Evolutionary conservation across 2,329 filamentous ascomycete species (phyloP).

Genomic region (Sphaerostilbella broomeana): DNA sequence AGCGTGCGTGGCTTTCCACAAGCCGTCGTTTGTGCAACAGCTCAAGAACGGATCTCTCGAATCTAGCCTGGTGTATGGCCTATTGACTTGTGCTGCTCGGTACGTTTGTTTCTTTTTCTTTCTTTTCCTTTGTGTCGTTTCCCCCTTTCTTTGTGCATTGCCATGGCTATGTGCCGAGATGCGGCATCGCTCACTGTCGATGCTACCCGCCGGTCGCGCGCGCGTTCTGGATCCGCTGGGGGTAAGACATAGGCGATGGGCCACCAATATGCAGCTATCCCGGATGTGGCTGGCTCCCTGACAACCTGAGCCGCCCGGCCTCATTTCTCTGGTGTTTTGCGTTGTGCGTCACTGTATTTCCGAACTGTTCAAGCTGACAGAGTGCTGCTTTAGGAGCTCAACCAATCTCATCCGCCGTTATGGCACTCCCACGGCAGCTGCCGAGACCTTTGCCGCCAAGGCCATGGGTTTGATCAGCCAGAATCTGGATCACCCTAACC

Average conservation of each 20-base stretch:
- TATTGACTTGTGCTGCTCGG: slow-evolving; percentile 52
- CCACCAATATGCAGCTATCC: not conserved
- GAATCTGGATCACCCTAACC: slow-evolving; percentile 51
- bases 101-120: slow-evolving; percentile 31
- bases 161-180: not conserved
- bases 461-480: slow-evolving; percentile 51
- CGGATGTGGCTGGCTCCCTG: not conserved
- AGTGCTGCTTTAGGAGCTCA: slow-evolving; percentile 41
- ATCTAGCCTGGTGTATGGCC: slow-evolving; percentile 50
- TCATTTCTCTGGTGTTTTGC: not conserved
- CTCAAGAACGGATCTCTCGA: slow-evolving; percentile 51
- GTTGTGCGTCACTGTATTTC: not conserved
- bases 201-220: slow-evolving; percentile 3
- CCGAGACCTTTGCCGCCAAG: slow-evolving; percentile 55
- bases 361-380: slow-evolving; percentile 11
- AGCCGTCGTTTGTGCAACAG: slow-evolving; percentile 55
- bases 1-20: slow-evolving; percentile 57
- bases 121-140: slow-evolving; percentile 18
- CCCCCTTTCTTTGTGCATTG: not conserved
- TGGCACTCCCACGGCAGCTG: slow-evolving; percentile 48
- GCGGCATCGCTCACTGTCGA: slow-evolving; percentile 3
- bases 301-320: not conserved
- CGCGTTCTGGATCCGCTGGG: too few species aligned
- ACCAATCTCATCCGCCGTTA: slow-evolving; percentile 51
- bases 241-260: too few species aligned